Evolutionary conservation across 2,329 filamentous ascomycete species (phyloP), one percentile per base, ranked within the genome.

Genomic region (Penicillium sumatraense): DNA sequence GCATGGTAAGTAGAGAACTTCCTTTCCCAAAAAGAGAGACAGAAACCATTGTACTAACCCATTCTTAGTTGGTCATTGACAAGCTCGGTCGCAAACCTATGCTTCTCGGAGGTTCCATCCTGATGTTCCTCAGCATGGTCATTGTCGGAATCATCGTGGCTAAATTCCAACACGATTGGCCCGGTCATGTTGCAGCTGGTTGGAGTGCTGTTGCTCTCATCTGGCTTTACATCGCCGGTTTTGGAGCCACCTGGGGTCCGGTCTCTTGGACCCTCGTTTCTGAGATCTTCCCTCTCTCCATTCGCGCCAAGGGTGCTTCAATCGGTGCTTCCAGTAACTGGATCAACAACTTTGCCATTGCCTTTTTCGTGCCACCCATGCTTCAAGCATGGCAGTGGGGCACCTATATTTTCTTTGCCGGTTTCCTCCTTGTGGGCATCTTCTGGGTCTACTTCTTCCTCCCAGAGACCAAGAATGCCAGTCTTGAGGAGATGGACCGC

Each of bases 391-490:
- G 63, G 60, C 47, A 62, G 49, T 71, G 61, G 60, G 65, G 67
- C 2, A 71, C 68, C 0, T 71, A 67, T 10, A 68, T 71, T 29
- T 69, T 69, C 53, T 69, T 70, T 23, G 67, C 64, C 2, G 65
- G n/a, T 4, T 67, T 67, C 53, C 58, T 68, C 3, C 52, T 55
- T 0, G 58, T 58, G 1, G 66, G 64, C 6, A 66, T 68, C 3
- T 50, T 56, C 21, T 69, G 67, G 66, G 65, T 70, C 3, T 68
- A 56, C 44, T 64, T 67, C 51, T 68, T 62, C 60, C 76, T 88
- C 67, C 86, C 82, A 1, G 77, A 77, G 5, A 83, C 83, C 59
- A 85, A 87, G 75, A 80, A 82, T 75, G 76, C 75, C 59, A 75
- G 80, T 52, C 79, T 87, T 23, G 78, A 82, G 61, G 82, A 86